Percentiles rank a stretch among this genome's conserved stretches.
These are phyloP conservation scores for Paulownia fortunei DNA, from an alignment of 257 asterid genomes.

Conservation along the genomic window DNA sequence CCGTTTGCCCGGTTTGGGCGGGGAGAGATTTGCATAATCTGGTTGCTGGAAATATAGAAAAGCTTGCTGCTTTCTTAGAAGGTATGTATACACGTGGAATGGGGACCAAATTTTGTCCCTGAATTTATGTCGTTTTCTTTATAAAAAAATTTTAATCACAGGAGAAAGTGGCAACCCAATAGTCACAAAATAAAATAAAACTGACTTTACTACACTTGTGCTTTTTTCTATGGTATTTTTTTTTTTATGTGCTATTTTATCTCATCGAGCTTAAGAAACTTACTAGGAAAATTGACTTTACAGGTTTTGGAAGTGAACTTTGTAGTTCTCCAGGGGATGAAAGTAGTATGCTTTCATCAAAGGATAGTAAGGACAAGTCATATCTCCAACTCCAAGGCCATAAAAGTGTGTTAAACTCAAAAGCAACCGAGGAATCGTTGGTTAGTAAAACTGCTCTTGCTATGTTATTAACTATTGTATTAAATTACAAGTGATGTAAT, in stretches of 20 bases:
- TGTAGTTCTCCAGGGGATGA: slow-evolving; percentile 31
- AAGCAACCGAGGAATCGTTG: slow-evolving; percentile 64
- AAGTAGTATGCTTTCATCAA: background rate
- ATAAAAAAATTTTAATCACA: background rate
- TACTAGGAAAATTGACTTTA: slow-evolving; percentile 9
- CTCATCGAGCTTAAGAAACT: background rate
- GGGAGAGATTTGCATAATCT: slow-evolving; percentile 73
- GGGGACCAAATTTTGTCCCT: background rate
- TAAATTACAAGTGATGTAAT: background rate
- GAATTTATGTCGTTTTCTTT: background rate
- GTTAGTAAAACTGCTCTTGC: slow-evolving; percentile 37
- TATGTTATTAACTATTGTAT: background rate
- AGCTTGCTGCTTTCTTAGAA: slow-evolving; percentile 57
- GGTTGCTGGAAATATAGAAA: slow-evolving; percentile 48
- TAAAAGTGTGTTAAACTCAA: slow-evolving; percentile 53
- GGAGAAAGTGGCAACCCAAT: slow-evolving; percentile 2
- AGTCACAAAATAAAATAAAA: background rate
- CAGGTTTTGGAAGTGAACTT: slow-evolving; percentile 57
- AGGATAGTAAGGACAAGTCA: slow-evolving; percentile 37
- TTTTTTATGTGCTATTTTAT: background rate
- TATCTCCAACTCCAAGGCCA: slow-evolving; percentile 43
- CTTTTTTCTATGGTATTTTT: background rate
- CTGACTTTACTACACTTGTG: background rate
- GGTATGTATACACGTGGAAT: slow-evolving; percentile 33
- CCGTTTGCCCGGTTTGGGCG: slow-evolving; percentile 77